Percentiles rank a stretch among this genome's conserved stretches.
Evolutionary conservation across 148 eudicot genomes (phyloP).

Genomic region (Rhododendron simsii): DNA sequence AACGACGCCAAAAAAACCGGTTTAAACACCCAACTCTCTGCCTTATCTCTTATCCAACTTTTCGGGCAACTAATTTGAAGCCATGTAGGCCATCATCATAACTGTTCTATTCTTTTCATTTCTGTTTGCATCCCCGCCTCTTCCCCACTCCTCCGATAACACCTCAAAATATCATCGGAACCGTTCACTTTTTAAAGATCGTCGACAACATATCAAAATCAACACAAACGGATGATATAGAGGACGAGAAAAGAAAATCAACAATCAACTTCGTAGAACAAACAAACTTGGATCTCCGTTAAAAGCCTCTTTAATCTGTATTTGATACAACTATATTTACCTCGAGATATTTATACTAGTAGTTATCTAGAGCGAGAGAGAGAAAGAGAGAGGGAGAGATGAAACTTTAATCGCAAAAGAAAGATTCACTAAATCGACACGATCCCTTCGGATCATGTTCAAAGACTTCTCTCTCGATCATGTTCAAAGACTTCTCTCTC

Average conservation of each 20-base stretch:
- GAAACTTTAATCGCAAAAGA: neutral
- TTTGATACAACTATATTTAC: neutral
- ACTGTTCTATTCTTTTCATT: neutral
- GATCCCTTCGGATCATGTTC: slow-evolving; percentile 28
- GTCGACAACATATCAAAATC: neutral
- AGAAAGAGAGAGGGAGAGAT: neutral
- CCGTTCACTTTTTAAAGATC: too few species aligned
- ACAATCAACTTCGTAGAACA: neutral
- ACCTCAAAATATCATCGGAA: neutral
- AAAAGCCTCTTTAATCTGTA: neutral
- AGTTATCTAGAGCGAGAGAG: neutral
- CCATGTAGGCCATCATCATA: neutral
- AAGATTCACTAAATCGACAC: neutral
- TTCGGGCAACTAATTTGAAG: neutral
- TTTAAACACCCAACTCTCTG: neutral
- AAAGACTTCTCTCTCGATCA: slow-evolving; percentile 2
- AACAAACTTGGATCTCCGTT: neutral
- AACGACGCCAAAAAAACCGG: neutral
- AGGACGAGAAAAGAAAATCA: neutral
- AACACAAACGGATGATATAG: neutral
- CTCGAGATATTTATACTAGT: neutral
- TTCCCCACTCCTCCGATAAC: neutral
- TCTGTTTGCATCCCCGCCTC: neutral
- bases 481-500: neutral
- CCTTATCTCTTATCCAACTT: slow-evolving; percentile 8